A percentile compares a stretch with the other conserved stretches of the same genome.
Conservation (phyloP, 2,329 filamentous ascomycete genomes). For the Moelleriella libera region DNA sequence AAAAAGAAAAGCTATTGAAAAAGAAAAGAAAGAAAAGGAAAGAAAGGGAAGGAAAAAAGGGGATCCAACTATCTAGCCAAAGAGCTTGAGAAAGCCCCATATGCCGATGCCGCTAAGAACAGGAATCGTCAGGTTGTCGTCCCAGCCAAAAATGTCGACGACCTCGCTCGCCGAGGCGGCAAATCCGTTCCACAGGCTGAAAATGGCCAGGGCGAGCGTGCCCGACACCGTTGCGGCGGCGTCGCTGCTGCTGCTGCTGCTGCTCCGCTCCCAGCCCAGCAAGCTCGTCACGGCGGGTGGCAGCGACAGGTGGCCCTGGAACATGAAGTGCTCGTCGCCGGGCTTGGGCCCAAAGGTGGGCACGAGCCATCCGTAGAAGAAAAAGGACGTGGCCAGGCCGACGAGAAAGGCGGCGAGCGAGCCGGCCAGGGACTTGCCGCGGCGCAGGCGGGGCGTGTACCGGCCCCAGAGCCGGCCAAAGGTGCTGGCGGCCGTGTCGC, state of each 20-base stretch:
- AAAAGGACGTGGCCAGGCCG: slow-evolving; percentile 66
- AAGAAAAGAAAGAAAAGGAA: too few species aligned
- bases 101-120: slow-evolving; percentile 78
- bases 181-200: slow-evolving; percentile 81
- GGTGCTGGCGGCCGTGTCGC: slow-evolving; percentile 90
- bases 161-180: slow-evolving; percentile 82
- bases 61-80: slow-evolving; percentile 36
- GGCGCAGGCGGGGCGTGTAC: slow-evolving; percentile 73
- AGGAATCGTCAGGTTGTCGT: slow-evolving; percentile 95
- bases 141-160: slow-evolving; percentile 83
- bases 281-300: slow-evolving; percentile 43
- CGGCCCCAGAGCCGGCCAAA: slow-evolving; percentile 82
- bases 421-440: slow-evolving; percentile 84
- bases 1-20: too few species aligned
- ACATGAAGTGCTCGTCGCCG: slow-evolving; percentile 62
- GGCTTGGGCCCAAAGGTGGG: slow-evolving; percentile 52
- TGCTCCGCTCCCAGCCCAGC: slow-evolving; percentile 43
- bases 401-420: slow-evolving; percentile 71
- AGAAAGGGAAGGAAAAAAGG: too few species aligned
- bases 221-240: slow-evolving; percentile 51
- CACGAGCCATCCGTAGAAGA: slow-evolving; percentile 81
- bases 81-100: slow-evolving; percentile 82
- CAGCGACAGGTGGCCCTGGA: slow-evolving; percentile 60
- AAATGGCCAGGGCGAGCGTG: slow-evolving; percentile 56
- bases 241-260: too few species aligned